Evolutionary conservation across 495 filamentous ascomycete genomes (phyloP).

Genomic region (Daldinia caldariorum): DNA sequence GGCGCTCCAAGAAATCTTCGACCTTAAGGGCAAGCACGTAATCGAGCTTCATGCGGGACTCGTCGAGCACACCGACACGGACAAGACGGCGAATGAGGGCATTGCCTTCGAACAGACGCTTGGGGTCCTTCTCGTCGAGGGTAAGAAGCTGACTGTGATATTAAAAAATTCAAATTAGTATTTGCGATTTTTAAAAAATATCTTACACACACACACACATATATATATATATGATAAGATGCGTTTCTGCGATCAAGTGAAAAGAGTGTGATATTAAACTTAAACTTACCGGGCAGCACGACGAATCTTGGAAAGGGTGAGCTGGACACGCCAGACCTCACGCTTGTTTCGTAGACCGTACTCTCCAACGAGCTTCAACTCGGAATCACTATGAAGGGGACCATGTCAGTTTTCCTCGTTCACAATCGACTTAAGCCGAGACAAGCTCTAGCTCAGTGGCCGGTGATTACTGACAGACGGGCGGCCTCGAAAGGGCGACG

Average conservation of each 20-base stretch:
- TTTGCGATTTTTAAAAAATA: background rate
- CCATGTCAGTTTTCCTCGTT: constrained; percentile 57
- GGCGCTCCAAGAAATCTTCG: constrained; percentile 99
- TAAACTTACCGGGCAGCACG: constrained; percentile 95
- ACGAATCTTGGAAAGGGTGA: constrained; percentile 99
- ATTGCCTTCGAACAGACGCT: constrained; percentile 99
- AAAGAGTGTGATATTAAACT: constrained; percentile 38
- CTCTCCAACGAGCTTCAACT: constrained; percentile 99
- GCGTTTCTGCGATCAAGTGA: background rate
- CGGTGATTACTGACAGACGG: constrained; percentile 95
- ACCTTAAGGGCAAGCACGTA: constrained; percentile 98
- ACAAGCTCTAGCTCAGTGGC: constrained; percentile 98
- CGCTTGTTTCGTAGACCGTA: constrained; percentile 99
- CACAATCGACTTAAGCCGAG: constrained; percentile 94
- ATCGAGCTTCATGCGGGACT: constrained; percentile 99
- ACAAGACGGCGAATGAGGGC: constrained; percentile 99
- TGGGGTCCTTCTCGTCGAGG: constrained; percentile 99
- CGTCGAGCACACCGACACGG: constrained; percentile 98
- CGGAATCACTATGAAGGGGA: constrained; percentile 81
- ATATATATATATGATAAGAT: background rate
- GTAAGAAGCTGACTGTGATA: constrained; percentile 91
- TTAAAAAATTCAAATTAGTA: constrained; percentile 23
- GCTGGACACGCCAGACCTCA: constrained; percentile 99
- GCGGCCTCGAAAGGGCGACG: constrained; percentile 92
- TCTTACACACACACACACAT: too few relatives aligned